Evolutionary conservation across 2,329 filamentous ascomycete genomes (phyloP).

Genomic region (Alternaria panax): DNA sequence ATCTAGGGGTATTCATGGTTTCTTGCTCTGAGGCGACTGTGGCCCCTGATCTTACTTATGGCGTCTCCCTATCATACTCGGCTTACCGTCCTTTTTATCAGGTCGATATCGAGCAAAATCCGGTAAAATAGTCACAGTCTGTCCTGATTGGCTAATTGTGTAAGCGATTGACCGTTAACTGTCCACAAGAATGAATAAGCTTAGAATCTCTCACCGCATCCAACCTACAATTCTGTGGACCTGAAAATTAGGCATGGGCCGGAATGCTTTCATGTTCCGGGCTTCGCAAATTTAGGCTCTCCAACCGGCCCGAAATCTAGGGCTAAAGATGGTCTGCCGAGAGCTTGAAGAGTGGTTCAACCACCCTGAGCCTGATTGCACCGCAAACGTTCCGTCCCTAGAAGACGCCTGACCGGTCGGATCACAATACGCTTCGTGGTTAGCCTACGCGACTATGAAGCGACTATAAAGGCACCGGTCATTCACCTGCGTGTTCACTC

Average conservation of each 20-base stretch:
- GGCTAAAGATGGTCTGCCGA: slow-evolving; percentile 14
- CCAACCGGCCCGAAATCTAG: slow-evolving; percentile 5
- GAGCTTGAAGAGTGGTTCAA: slow-evolving; percentile 6
- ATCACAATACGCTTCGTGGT: slow-evolving; percentile 9
- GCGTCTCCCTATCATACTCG: slow-evolving; percentile 10
- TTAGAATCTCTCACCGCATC: slow-evolving; percentile 11
- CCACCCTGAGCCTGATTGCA: slow-evolving; percentile 18
- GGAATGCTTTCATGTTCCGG: not conserved
- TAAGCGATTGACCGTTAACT: slow-evolving; percentile 23
- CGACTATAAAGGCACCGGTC: slow-evolving; percentile 18
- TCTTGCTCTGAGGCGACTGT: slow-evolving; percentile 13
- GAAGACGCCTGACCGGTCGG: slow-evolving; percentile 16
- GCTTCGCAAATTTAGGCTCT: not conserved
- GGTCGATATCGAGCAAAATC: slow-evolving; percentile 1
- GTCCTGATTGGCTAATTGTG: slow-evolving; percentile 10
- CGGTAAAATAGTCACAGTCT: slow-evolving; percentile 14
- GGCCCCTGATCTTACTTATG: slow-evolving; percentile 3
- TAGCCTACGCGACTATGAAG: slow-evolving; percentile 20
- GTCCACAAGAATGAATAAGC: slow-evolving; percentile 14
- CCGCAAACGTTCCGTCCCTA: slow-evolving; percentile 14
- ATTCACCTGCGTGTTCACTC: not conserved
- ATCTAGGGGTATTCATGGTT: not conserved
- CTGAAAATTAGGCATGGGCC: slow-evolving; percentile 1
- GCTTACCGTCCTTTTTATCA: slow-evolving; percentile 16
- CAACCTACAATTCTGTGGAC: not conserved